Conservation (phyloP, 192 early-diverging fungal genomes). For the Martensiomyces pterosporus region DNA sequence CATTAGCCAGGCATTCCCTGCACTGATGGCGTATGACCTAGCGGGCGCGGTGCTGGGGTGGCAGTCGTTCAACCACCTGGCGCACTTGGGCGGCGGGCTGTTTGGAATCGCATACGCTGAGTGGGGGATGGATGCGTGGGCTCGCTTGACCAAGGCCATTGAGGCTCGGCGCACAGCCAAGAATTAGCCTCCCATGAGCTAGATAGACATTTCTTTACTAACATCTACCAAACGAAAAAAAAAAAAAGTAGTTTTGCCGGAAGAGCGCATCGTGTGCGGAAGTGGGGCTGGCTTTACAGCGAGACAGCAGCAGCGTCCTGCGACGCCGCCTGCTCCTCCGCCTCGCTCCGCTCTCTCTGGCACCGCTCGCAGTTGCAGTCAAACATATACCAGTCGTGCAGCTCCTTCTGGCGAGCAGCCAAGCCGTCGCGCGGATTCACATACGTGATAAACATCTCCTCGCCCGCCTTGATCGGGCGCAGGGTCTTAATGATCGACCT, state of each 20-base stretch:
- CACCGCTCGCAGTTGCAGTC: constrained; percentile 58
- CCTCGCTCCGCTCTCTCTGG: constrained; percentile 45
- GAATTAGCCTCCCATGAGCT: not conserved
- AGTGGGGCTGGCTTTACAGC: no score
- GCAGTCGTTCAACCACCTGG: constrained; percentile 73
- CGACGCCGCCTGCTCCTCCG: no score
- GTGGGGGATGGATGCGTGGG: constrained; percentile 43
- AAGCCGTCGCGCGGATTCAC: constrained; percentile 56
- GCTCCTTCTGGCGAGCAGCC: constrained; percentile 49
- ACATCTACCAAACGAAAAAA: no score
- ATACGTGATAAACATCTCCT: constrained; percentile 59
- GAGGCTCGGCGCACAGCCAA: not conserved
- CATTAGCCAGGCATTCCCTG: constrained; percentile 62
- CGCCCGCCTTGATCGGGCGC: constrained; percentile 55
- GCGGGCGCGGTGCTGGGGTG: constrained; percentile 68
- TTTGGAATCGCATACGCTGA: constrained; percentile 57
- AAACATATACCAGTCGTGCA: constrained; percentile 58
- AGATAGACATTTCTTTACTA: no score
- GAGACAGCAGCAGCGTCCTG: no score
- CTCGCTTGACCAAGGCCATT: not conserved
- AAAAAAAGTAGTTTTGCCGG: no score
- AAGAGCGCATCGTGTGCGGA: no score
- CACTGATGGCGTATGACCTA: constrained; percentile 64
- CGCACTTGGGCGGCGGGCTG: constrained; percentile 65
- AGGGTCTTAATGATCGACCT: constrained; percentile 51